phyloP scores from a whole-genome alignment of 1,284 basidiomycete genomes.

The Malassezia vespertilionis region DNA sequence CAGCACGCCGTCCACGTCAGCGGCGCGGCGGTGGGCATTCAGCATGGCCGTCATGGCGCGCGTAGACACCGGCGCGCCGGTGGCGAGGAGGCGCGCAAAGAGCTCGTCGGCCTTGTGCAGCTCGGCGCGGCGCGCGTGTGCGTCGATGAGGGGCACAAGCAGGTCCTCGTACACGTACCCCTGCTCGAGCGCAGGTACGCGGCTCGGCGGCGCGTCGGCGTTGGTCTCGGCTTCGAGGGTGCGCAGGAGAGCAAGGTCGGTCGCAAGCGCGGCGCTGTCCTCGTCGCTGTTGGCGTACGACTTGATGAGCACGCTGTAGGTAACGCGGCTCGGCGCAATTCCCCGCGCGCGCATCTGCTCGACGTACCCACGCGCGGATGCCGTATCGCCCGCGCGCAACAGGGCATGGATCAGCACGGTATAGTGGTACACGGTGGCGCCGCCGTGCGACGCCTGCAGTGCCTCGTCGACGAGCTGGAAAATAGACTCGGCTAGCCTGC shows the following conservation, averaged over 20 bases:
- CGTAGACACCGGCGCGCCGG: slow-evolving; percentile 54
- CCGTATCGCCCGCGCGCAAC: slow-evolving; percentile 56
- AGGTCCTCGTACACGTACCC: slow-evolving; percentile 45
- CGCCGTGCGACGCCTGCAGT: slow-evolving; percentile 18
- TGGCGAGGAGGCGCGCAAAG: slow-evolving; percentile 53
- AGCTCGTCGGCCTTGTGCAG: slow-evolving; percentile 56
- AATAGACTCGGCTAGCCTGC: slow-evolving; percentile 60
- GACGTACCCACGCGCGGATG: slow-evolving; percentile 60
- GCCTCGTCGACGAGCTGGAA: slow-evolving; percentile 49
- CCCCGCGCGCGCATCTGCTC: slow-evolving; percentile 63
- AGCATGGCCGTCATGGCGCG: slow-evolving; percentile 60
- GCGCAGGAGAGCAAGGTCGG: slow-evolving; percentile 25
- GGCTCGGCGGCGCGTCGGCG: not conserved
- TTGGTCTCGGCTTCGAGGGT: slow-evolving; percentile 1
- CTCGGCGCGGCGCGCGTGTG: slow-evolving; percentile 53
- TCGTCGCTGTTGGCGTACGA: slow-evolving; percentile 30
- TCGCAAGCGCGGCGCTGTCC: slow-evolving; percentile 24
- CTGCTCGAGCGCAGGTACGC: slow-evolving; percentile 13
- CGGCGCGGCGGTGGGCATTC: slow-evolving; percentile 61
- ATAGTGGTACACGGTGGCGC: slow-evolving; percentile 55
- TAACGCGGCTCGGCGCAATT: slow-evolving; percentile 61
- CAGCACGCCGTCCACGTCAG: slow-evolving; percentile 56
- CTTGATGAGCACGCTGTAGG: slow-evolving; percentile 58
- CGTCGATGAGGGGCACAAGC: slow-evolving; percentile 59
- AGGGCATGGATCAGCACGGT: slow-evolving; percentile 77